Conservation (phyloP, 2,329 filamentous ascomycete species). For the Albophoma yamanashiensis region DNA sequence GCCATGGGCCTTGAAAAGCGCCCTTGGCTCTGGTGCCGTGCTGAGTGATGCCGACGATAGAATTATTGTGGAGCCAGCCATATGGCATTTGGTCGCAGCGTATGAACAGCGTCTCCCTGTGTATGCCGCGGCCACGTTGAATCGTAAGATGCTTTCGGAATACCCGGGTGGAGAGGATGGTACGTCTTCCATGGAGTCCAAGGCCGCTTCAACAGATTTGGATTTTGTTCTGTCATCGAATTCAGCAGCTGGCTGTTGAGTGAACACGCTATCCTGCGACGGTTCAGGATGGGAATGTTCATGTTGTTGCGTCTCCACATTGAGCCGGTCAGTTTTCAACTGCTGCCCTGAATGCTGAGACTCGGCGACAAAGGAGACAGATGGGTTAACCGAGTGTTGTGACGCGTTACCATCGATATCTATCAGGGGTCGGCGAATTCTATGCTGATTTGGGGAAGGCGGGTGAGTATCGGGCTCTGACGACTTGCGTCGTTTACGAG, state of each 20-base stretch:
- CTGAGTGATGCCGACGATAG: slow-evolving; percentile 29
- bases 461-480: not conserved
- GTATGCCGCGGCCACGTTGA: too few species aligned
- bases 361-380: not conserved
- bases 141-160: not conserved
- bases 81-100: slow-evolving; percentile 22
- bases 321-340: too few species aligned
- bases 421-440: slow-evolving; percentile 10
- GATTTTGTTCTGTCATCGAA: not conserved
- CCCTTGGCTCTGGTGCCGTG: slow-evolving; percentile 22
- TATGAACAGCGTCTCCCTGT: slow-evolving; percentile 16
- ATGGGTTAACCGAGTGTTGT: not conserved
- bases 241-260: not conserved
- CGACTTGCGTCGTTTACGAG: slow-evolving; percentile 10
- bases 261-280: not conserved
- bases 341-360: not conserved
- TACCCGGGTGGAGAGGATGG: not conserved
- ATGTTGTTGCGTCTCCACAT: not conserved
- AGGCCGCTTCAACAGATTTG: not conserved
- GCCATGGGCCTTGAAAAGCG: slow-evolving; percentile 31
- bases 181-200: not conserved
- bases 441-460: not conserved
- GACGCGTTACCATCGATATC: slow-evolving; percentile 13
- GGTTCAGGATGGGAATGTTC: not conserved
- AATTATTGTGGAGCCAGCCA: slow-evolving; percentile 26